Base-by-base conservation (phyloP, 805 yeast species). In the Ogataea henricii region DNA sequence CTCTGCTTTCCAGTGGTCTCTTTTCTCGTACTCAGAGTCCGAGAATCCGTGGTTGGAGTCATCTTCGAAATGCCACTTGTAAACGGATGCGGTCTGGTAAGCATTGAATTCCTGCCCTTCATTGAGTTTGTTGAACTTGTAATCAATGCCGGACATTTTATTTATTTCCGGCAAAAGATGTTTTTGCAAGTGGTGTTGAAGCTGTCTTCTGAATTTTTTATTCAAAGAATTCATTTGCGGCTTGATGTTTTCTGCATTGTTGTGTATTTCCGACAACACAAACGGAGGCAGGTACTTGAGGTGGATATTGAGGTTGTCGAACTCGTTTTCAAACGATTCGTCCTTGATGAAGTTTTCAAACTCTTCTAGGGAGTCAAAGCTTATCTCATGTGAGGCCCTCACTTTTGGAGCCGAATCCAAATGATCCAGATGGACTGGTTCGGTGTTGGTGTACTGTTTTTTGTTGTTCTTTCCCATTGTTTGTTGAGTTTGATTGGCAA, bases 321-420 rank as follows among this genome's bases (percentile, higher is more conserved):
- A 82, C 50, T 86, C 91, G 52, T 85, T 82, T 64, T 85, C 91
- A 77, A 87, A 84, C 3, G 86, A 79, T 60, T 85, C 91, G 62
- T 83, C 87, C 59, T 82, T 76, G 49, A 86, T 70, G 64, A 72
- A 86, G 21, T 74, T 72, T 60, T 83, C 89, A 60, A 86, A 86
- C 14, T 79, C 73, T 16, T 71, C 72, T 51, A 86, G 67, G 44
- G 79, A 84, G 40, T 86, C 91, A 66, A 86, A 86, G n/a, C 44
- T 51, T 60, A 61, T 56, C 43, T 62, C 66, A 40, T 49, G 63
- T 8, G 68, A 57, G 8, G 49, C 53, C 43, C 69, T 64, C 39
- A 60, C 62, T 27, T 55, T 54, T 36, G 70, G 68, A 4, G 69
- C 51, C 6, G 55, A 25, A 1, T 44, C 51, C 25, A 66, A 50